These are phyloP conservation scores for Rhodomyrtus psidioides DNA, from an alignment of 441 rosid species.

Conservation along the genomic window DNA sequence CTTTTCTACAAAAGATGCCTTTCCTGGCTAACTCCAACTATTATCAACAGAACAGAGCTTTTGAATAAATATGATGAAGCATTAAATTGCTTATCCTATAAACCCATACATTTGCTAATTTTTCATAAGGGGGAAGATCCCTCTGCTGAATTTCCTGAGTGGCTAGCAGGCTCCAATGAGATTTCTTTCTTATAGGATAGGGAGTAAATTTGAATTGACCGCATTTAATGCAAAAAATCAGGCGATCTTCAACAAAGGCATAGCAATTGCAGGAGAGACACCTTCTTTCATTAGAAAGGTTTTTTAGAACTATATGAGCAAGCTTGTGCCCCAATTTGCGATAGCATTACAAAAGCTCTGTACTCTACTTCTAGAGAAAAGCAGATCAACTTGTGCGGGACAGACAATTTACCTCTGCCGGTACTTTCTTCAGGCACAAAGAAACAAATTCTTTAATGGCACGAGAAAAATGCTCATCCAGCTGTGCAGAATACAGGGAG, in stretches of 20 bases:
- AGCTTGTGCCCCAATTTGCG: background rate
- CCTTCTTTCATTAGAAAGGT: background rate
- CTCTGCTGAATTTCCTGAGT: background rate
- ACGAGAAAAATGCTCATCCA: constrained; percentile 99
- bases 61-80: background rate
- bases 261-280: background rate
- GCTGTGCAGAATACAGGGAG: constrained; percentile 42
- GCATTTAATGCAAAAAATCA: background rate
- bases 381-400: background rate
- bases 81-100: background rate
- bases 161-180: background rate
- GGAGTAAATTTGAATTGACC: background rate
- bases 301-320: background rate
- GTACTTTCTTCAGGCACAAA: constrained; percentile 80
- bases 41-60: background rate
- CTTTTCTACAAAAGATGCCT: background rate
- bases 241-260: background rate
- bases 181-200: background rate
- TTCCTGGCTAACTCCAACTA: background rate
- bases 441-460: constrained; percentile 96
- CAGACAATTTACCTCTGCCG: constrained; percentile 63
- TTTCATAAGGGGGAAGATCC: background rate
- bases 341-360: background rate
- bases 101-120: background rate
- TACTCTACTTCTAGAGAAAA: background rate